These are phyloP conservation scores for Teunomyces barrocoloradensis DNA, from an alignment of 805 yeast genomes.

Conservation along the genomic window DNA sequence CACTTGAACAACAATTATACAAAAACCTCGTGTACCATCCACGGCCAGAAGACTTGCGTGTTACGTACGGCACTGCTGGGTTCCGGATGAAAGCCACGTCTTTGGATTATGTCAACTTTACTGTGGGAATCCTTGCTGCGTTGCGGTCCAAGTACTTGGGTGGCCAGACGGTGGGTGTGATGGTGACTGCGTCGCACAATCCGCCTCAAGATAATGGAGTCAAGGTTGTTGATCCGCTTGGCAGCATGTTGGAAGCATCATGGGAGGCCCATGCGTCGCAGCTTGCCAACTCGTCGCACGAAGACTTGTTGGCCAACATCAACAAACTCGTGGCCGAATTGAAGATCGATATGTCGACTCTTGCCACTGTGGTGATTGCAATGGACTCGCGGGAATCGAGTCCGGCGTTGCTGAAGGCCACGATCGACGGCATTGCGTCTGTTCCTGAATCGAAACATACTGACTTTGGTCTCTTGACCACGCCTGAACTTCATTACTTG, in stretches of 20 bases:
- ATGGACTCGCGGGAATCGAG: slow-evolving; percentile 90
- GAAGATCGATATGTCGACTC: slow-evolving; percentile 43
- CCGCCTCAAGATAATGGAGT: slow-evolving; percentile 59
- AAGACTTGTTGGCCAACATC: slow-evolving; percentile 42
- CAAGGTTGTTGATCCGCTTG: slow-evolving; percentile 89
- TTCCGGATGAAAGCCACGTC: slow-evolving; percentile 72
- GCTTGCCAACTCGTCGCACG: slow-evolving; percentile 66
- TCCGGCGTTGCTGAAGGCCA: slow-evolving; percentile 55
- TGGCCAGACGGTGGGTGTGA: slow-evolving; percentile 82
- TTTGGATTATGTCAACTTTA: slow-evolving; percentile 69
- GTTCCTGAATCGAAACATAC: slow-evolving; percentile 40
- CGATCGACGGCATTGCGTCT: slow-evolving; percentile 59
- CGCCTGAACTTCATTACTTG: slow-evolving; percentile 91
- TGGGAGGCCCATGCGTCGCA: slow-evolving; percentile 86
- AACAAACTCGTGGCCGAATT: slow-evolving; percentile 35
- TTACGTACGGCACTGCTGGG: slow-evolving; percentile 95
- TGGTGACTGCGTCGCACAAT: slow-evolving; percentile 95
- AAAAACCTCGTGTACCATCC: slow-evolving; percentile 27
- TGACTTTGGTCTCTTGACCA: slow-evolving; percentile 74
- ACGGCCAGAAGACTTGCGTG: slow-evolving; percentile 41
- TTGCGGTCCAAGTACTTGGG: slow-evolving; percentile 70
- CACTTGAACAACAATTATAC: slow-evolving; percentile 5
- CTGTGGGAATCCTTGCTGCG: slow-evolving; percentile 80
- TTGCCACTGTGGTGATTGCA: slow-evolving; percentile 62
- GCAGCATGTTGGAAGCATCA: slow-evolving; percentile 77